Evolutionary conservation across 352 stramenopile species (phyloP).

Genomic region (Blastocystis sp.): DNA sequence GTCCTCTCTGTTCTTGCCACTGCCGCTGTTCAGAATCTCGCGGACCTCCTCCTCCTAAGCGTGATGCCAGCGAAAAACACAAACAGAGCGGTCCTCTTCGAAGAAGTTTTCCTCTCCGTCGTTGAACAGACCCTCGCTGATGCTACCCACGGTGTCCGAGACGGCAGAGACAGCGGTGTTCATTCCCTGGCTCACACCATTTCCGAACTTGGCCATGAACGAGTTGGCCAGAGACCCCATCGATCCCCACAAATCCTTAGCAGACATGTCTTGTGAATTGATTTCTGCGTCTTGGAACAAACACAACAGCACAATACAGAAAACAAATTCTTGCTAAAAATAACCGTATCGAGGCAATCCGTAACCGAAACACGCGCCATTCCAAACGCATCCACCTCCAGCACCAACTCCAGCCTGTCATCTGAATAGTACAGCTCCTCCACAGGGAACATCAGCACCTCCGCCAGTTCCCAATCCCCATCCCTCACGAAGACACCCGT

Average conservation of each 20-base stretch:
- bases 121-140: conserved; percentile 44
- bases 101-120: conserved; percentile 52
- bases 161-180: conserved; percentile 30
- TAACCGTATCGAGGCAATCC: too few relatives aligned
- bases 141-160: conserved; percentile 1
- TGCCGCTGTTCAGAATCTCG: conserved; percentile 49
- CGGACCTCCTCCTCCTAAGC: conserved; percentile 40
- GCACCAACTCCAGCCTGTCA: too few relatives aligned
- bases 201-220: conserved; percentile 49
- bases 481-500: too few relatives aligned
- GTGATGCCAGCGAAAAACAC: not conserved
- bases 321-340: too few relatives aligned
- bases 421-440: too few relatives aligned
- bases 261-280: not conserved
- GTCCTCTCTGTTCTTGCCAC: conserved; percentile 16
- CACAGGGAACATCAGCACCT: too few relatives aligned
- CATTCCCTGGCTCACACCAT: conserved; percentile 45
- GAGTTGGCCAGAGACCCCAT: not conserved
- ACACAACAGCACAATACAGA: too few relatives aligned
- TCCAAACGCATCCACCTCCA: too few relatives aligned
- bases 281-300: too few relatives aligned
- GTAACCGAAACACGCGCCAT: too few relatives aligned
- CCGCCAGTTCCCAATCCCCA: too few relatives aligned
- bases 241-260: conserved; percentile 44
- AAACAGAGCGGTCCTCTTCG: conserved; percentile 51